A percentile compares a stretch with the other conserved stretches of the same genome.
Conservation (phyloP, 768 basidiomycete genomes). For the Boletus subparvulus region DNA sequence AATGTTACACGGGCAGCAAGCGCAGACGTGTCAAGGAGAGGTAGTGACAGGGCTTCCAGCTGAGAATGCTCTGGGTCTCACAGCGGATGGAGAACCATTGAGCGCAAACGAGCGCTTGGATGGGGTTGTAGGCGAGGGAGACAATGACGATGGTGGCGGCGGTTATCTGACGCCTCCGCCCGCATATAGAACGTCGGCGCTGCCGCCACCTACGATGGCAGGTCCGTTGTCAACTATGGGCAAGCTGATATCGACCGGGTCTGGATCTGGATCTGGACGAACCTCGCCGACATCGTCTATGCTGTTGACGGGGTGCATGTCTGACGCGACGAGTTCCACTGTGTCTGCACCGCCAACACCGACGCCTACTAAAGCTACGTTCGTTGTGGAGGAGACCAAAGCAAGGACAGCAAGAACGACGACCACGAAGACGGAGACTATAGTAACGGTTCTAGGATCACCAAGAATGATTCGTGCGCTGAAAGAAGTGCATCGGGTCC, state of each 20-base stretch:
- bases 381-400: slow-evolving; percentile 6
- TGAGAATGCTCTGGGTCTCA: slow-evolving; percentile 13
- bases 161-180: slow-evolving; percentile 5
- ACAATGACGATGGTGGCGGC: background rate
- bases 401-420: background rate
- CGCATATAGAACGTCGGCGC: background rate
- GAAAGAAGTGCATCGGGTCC: slow-evolving; percentile 19
- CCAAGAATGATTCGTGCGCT: slow-evolving; percentile 5
- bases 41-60: background rate
- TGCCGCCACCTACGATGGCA: background rate
- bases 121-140: background rate
- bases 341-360: slow-evolving; percentile 4
- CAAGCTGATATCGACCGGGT: background rate
- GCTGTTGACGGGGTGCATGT: background rate
- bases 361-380: slow-evolving; percentile 10
- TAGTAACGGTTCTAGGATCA: background rate
- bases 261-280: background rate
- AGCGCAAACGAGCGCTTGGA: background rate
- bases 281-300: background rate
- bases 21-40: slow-evolving; percentile 1
- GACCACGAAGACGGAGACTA: background rate
- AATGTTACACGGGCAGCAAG: slow-evolving; percentile 6
- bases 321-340: background rate
- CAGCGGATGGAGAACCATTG: background rate
- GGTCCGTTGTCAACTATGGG: background rate